These are phyloP conservation scores for Saturnispora zaruensis DNA, from an alignment of 805 yeast species.

Conservation along the genomic window DNA sequence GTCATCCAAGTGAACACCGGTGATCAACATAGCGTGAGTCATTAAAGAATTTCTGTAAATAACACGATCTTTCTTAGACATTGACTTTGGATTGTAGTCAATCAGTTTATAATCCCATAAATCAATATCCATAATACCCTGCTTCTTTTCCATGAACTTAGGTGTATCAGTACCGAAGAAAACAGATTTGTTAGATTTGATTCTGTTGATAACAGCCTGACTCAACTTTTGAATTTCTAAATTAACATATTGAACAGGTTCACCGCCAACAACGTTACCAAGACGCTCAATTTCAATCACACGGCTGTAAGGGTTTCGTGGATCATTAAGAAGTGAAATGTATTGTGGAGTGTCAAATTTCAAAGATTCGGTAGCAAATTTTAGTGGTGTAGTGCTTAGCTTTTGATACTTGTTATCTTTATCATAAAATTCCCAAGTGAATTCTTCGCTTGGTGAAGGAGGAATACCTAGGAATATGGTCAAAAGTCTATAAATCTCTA, in stretches of 20 bases:
- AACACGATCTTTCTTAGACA: slow-evolving; percentile 58
- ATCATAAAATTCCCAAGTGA: slow-evolving; percentile 69
- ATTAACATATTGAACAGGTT: slow-evolving; percentile 63
- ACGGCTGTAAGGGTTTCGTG: slow-evolving; percentile 60
- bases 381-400: slow-evolving; percentile 51
- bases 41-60: slow-evolving; percentile 61
- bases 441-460: slow-evolving; percentile 59
- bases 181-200: slow-evolving; percentile 67
- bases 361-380: slow-evolving; percentile 51
- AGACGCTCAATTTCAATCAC: slow-evolving; percentile 64
- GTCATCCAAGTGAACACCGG: slow-evolving; percentile 69
- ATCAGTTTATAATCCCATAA: slow-evolving; percentile 56
- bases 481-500: slow-evolving; percentile 56
- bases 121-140: slow-evolving; percentile 67
- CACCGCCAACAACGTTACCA: slow-evolving; percentile 67
- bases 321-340: slow-evolving; percentile 73
- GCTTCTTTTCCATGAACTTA: slow-evolving; percentile 50
- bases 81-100: slow-evolving; percentile 42
- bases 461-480: slow-evolving; percentile 70
- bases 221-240: slow-evolving; percentile 52
- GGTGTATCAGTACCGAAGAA: slow-evolving; percentile 91
- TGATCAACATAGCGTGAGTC: slow-evolving; percentile 88
- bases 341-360: slow-evolving; percentile 41
- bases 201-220: slow-evolving; percentile 53
- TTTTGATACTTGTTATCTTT: slow-evolving; percentile 48